These are phyloP conservation scores for Debaryomyces sp. DNA, from an alignment of 1,139 yeast genomes.

Conservation along the genomic window DNA sequence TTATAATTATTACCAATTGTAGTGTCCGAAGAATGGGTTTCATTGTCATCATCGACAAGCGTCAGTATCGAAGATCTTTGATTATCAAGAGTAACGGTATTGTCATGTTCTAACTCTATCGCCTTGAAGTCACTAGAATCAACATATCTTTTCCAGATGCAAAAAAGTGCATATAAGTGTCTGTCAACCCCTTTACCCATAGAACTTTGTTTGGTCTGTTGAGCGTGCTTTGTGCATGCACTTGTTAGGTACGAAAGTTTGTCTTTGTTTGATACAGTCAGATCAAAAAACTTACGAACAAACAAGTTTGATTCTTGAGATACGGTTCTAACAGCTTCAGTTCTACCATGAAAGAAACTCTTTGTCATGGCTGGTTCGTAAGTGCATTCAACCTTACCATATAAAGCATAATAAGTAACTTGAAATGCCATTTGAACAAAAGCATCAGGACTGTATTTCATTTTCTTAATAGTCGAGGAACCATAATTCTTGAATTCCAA, in stretches of 20 bases:
- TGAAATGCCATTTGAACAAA: conserved; percentile 94
- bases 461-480: conserved; percentile 73
- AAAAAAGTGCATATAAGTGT: conserved; percentile 82
- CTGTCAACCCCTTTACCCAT: conserved; percentile 88
- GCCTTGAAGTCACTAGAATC: conserved; percentile 25
- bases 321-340: conserved; percentile 88
- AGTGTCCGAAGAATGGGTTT: conserved; percentile 21
- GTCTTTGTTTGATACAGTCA: conserved; percentile 56
- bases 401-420: conserved; percentile 87
- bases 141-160: conserved; percentile 83
- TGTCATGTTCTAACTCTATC: conserved; percentile 9
- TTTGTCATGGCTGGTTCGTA: conserved; percentile 98
- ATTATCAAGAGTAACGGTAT: conserved; percentile 7
- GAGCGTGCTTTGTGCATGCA: conserved; percentile 74
- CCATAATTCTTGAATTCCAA: conserved; percentile 80
- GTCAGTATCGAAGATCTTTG: conserved; percentile 19
- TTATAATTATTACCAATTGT: conserved; percentile 24
- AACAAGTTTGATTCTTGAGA: conserved; percentile 78
- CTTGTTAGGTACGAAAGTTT: conserved; percentile 62
- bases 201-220: conserved; percentile 68
- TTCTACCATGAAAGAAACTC: conserved; percentile 81
- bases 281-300: conserved; percentile 84
- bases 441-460: conserved; percentile 93
- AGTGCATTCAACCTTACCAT: conserved; percentile 91
- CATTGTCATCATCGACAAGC: conserved; percentile 18